A percentile compares a stretch with the other conserved stretches of the same genome.
These are phyloP conservation scores for Rhododendron williamsianum DNA, from an alignment of 148 eudicot species.

Conservation along the genomic window DNA sequence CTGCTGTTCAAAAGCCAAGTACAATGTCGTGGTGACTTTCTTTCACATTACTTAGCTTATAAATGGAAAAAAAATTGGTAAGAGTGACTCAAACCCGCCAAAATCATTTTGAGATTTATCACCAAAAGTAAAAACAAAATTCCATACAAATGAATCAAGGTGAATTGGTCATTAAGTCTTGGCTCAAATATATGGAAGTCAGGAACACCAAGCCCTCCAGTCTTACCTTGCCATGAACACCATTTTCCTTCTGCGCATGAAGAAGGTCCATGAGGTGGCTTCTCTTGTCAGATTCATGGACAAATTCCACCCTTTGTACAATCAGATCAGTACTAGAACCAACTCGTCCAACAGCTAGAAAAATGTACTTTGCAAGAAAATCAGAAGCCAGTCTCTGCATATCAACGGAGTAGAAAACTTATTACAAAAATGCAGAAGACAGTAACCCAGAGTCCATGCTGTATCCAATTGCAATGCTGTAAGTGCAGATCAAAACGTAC, in stretches of 20 bases:
- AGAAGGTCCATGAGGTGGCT: constrained; percentile 83
- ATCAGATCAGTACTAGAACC: constrained; percentile 84
- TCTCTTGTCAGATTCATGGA: constrained; percentile 68
- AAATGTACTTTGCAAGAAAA: constrained; percentile 64
- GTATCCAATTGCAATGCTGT: neutral
- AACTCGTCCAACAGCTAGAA: constrained; percentile 79
- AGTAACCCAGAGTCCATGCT: neutral
- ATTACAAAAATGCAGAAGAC: neutral
- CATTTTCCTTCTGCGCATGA: constrained; percentile 66
- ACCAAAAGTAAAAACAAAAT: neutral
- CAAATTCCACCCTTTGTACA: constrained; percentile 70
- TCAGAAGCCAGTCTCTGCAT: constrained; percentile 84
- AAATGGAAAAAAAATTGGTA: neutral
- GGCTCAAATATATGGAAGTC: neutral
- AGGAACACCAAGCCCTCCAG: neutral
- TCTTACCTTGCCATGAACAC: constrained; percentile 54
- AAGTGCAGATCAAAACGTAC: neutral
- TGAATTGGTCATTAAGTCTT: neutral
- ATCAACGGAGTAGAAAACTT: constrained; percentile 8
- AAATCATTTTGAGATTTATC: neutral
- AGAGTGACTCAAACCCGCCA: neutral
- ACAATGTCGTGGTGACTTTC: neutral
- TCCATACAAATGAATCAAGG: neutral
- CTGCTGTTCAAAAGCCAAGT: neutral
- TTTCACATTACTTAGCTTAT: neutral